These are phyloP conservation scores for Vaccinium vitisidaea DNA, from an alignment of 148 eudicot species.

Conservation along the genomic window DNA sequence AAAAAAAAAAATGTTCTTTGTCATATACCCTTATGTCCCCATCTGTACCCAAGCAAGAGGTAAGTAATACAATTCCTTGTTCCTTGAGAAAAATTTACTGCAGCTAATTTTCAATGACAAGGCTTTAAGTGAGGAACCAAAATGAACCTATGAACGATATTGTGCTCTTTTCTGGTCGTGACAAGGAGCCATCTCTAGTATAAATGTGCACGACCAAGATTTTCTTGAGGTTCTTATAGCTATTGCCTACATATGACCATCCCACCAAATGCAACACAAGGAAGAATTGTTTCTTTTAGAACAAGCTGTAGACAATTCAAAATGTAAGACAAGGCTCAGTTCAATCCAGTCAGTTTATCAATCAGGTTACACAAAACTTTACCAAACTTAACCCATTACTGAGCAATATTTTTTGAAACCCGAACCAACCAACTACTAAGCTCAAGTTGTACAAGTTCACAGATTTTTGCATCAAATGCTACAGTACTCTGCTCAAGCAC, in stretches of 20 bases:
- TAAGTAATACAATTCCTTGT: no score
- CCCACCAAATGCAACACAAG: not conserved
- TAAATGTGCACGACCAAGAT: not conserved
- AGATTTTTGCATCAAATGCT: not conserved
- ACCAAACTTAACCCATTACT: not conserved
- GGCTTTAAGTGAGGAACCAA: not conserved
- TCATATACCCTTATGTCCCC: not conserved
- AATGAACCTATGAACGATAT: not conserved
- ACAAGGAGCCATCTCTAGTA: not conserved
- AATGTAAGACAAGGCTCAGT: not conserved
- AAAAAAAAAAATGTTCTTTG: not conserved
- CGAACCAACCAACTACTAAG: not conserved
- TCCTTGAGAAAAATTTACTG: not conserved
- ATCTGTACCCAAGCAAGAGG: not conserved
- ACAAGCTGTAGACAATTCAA: not conserved
- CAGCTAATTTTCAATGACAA: not conserved
- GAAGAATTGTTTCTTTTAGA: not conserved
- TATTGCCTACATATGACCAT: not conserved
- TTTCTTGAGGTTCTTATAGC: not conserved
- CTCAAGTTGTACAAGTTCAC: not conserved
- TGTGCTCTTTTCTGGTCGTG: not conserved
- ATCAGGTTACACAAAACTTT: not conserved
- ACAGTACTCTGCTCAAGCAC: not conserved
- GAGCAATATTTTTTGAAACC: not conserved
- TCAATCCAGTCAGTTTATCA: not conserved